Percentiles rank a stretch among this genome's conserved stretches.
Conservation (phyloP, 352 stramenopile genomes). For the Phytopythium delawarense region DNA sequence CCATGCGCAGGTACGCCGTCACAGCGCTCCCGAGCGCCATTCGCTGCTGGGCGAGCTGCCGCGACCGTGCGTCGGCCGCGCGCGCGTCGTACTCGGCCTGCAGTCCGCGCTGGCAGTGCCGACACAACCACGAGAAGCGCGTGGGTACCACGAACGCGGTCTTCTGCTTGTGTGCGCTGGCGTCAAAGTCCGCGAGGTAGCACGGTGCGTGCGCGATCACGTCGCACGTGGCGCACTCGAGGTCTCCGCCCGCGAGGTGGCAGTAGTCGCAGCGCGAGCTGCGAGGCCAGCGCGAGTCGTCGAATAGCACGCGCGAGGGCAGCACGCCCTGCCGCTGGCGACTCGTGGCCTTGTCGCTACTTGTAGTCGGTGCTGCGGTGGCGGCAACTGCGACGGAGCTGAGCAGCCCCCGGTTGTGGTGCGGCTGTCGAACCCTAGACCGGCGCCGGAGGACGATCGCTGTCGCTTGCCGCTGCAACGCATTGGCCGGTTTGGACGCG, state of each 20-base stretch:
- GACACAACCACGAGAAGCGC: slow-evolving; percentile 56
- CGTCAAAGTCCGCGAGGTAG: slow-evolving; percentile 40
- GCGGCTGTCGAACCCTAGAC: neutral
- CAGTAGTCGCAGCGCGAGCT: slow-evolving; percentile 63
- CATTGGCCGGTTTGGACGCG: neutral
- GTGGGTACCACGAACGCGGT: slow-evolving; percentile 51
- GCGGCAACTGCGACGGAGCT: no score
- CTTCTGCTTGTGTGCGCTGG: slow-evolving; percentile 32
- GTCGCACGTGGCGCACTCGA: slow-evolving; percentile 63
- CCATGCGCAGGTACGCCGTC: slow-evolving; percentile 66
- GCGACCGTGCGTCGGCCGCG: slow-evolving; percentile 29
- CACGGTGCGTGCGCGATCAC: slow-evolving; percentile 59
- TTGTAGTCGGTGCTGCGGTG: neutral
- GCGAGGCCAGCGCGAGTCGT: slow-evolving; percentile 28
- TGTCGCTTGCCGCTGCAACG: slow-evolving; percentile 16
- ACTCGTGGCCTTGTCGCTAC: neutral
- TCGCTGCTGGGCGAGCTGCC: slow-evolving; percentile 42
- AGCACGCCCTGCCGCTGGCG: slow-evolving; percentile 15
- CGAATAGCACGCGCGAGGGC: slow-evolving; percentile 51
- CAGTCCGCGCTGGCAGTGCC: slow-evolving; percentile 39
- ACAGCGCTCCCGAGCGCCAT: slow-evolving; percentile 45
- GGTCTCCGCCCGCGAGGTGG: slow-evolving; percentile 46
- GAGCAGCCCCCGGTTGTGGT: neutral
- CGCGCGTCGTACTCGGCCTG: slow-evolving; percentile 56
- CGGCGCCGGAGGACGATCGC: slow-evolving; percentile 13